Evolutionary conservation across 116 monocot species (phyloP).

Genomic region (Posidonia oceanica): DNA sequence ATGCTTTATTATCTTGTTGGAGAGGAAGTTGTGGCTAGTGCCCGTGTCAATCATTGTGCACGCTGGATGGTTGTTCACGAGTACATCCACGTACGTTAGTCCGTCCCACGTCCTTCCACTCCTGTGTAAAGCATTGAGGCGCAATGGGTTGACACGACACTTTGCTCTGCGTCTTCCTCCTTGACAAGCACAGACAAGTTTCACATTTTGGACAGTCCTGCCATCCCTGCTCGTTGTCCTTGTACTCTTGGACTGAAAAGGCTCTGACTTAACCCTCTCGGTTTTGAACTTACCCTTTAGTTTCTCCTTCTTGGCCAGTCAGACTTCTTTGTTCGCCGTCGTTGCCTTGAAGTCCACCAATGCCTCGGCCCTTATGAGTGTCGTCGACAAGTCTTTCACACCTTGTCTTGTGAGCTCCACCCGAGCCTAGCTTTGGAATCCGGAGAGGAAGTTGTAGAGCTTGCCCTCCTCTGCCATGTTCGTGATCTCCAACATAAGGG

Average conservation of each 20-base stretch:
- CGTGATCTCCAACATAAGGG: not conserved
- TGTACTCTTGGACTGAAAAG: not conserved
- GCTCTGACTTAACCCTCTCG: not conserved
- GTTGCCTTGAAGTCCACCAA: not conserved
- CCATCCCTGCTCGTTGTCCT: not conserved
- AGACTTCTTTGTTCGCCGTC: too few species aligned
- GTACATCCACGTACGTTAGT: too few species aligned
- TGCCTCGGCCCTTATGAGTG: not conserved
- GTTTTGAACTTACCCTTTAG: not conserved
- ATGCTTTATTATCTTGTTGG: too few species aligned
- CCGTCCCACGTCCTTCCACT: too few species aligned
- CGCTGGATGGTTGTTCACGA: too few species aligned
- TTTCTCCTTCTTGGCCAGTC: not conserved
- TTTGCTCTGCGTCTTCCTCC: too few species aligned
- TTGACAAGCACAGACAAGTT: too few species aligned
- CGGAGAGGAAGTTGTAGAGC: not conserved
- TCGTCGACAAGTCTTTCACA: not conserved
- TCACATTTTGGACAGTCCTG: not conserved
- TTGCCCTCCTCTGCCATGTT: not conserved
- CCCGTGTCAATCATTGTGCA: too few species aligned
- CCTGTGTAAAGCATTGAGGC: too few species aligned
- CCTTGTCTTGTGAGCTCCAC: not conserved
- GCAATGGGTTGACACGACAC: too few species aligned
- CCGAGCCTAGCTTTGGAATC: not conserved
- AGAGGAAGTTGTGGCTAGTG: too few species aligned